phyloP scores from a whole-genome alignment of 805 yeast species.

The Kluyveromyces wickerhamii region DNA sequence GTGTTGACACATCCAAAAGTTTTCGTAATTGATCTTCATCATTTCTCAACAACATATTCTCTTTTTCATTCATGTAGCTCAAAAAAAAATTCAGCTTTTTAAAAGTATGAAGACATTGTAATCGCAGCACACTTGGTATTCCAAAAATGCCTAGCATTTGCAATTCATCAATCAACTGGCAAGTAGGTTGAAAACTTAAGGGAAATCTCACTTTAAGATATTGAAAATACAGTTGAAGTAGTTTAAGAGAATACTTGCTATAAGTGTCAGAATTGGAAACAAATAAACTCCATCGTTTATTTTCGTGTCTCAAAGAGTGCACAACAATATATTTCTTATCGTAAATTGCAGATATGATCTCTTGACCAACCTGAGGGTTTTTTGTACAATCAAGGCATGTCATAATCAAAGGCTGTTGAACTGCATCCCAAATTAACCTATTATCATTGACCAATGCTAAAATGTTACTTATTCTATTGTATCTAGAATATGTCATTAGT shows the following conservation, averaged over 20 bases:
- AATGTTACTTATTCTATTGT: constrained; percentile 56
- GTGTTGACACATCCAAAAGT: neutral
- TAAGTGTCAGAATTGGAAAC: constrained; percentile 5
- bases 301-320: constrained; percentile 17
- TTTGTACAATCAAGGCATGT: constrained; percentile 42
- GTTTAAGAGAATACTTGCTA: constrained; percentile 9
- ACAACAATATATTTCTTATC: constrained; percentile 9
- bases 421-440: constrained; percentile 38
- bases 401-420: constrained; percentile 27
- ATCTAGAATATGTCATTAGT: constrained; percentile 60
- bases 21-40: constrained; percentile 5
- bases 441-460: constrained; percentile 40
- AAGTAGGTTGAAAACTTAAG: constrained; percentile 20
- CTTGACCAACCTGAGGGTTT: constrained; percentile 18
- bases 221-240: constrained; percentile 15
- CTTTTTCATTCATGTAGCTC: neutral
- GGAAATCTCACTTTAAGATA: constrained; percentile 11
- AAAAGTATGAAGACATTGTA: constrained; percentile 9
- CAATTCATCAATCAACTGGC: constrained; percentile 11
- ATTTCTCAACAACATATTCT: neutral
- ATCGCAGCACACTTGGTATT: constrained; percentile 7
- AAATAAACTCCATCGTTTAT: constrained; percentile 17
- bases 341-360: constrained; percentile 12
- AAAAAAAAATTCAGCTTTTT: constrained; percentile 1
- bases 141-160: constrained; percentile 9